Evolutionary conservation across 257 asterid genomes (phyloP), one percentile per base, ranked within the genome.

Genomic region (Solanum tacnaense): DNA sequence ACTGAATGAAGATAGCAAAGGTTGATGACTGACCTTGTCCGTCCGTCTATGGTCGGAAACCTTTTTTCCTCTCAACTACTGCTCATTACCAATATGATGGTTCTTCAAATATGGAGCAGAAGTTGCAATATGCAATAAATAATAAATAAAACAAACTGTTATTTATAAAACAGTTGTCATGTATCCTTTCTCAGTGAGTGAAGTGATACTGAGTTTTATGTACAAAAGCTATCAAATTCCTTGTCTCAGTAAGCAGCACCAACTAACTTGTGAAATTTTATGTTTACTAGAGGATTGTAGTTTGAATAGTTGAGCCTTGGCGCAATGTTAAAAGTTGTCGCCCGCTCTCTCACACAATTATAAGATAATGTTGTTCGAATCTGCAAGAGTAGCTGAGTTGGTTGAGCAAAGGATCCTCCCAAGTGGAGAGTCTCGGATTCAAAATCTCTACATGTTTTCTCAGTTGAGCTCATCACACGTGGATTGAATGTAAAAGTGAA

Each of bases 91-190:
- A 35, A 87, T 73, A 78, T 23, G 76, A 52, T 46, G 49, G 83
- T 83, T 90, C 32, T 84, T 13, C 78, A 87, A 79, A 46, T 86
- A 68, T 65, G 86, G 88, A 89, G 76, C 91, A 91, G 91, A 84
- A 82, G 93, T 90, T 86, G 90, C 82, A 67, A 76, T 79, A 82
- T 82, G 86, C 86, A 82, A 82, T 82, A 82, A 65, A 71, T 68
- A 23, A 89, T 89, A 89, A 90, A 44, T 89, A 88, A 87, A 89
- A 60, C 32, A 85, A 38, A 60, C 88, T 82, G 56, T 83, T 89
- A 78, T 52, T n/a, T 36, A 9, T 29, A 18, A 81, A 62, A 79
- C 52, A 68, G 70, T 49, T 82, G n/a, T 46, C 44, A 20, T 82
- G 86, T 46, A 82, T 29, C 86, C 70, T 82, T 82, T 49, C 86